Evolutionary conservation across 108 stramenopile species (phyloP), one percentile per base, ranked within the genome.

Genomic region (Cyclotella sp.): DNA sequence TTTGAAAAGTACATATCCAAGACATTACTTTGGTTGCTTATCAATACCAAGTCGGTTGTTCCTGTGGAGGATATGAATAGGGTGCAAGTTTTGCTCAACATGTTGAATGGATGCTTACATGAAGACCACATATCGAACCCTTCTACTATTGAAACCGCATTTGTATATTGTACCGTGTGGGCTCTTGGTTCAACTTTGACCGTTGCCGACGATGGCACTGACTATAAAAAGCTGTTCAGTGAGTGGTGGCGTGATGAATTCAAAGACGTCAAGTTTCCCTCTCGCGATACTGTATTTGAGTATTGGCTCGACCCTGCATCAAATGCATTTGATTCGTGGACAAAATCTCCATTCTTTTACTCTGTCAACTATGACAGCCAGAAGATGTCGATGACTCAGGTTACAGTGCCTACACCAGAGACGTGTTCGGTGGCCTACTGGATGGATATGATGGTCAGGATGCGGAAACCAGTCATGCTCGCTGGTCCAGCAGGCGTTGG

Each of bases 211-310:
- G 94, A 91, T 58, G 91, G 92, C n/a, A 88, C 85, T 16, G 92
- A 93, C 76, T 91, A 92, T 84, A 84, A 86, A 39, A 86, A 83
- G 46, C 15, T 89, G 43, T 89, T 95, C 73, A 79, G 77, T 27
- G 89, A 91, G 43, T 95, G 82, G 80, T 95, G 94, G 94, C 75
- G 86, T 34, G 63, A 70, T 0, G 79, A 89, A 26, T 95, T 87
- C 81, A 88, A 90, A 58, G 82, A 73, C 53, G 90, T 95, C 57
- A 92, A 93, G 59, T 85, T 93, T 46, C 94, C 92, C 8, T 68
- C 77, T 44, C 88, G 91, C 28, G 89, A 92, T 42, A 91, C 92
- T 16, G 90, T 95, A n/a, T 95, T 95, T 66, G 94, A 95, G 79
- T 95, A 95, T 81, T 93, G 86, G 83, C 85, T 93, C 9, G 88